Evolutionary conservation across 2,329 filamentous ascomycete genomes (phyloP).

Genomic region (Colletotrichum agaves): DNA sequence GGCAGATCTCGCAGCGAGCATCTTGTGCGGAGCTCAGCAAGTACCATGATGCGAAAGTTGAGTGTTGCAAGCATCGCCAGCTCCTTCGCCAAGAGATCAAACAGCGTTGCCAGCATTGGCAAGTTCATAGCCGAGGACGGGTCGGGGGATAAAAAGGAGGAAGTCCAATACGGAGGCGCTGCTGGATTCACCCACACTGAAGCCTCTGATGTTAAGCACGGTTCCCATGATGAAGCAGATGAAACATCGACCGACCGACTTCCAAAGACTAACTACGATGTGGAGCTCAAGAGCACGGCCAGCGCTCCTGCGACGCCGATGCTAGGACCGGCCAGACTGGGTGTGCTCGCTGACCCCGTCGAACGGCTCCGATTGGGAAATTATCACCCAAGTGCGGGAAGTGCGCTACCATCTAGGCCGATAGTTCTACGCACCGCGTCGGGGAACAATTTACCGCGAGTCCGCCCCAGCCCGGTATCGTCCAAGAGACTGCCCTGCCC

Average conservation of each 20-base stretch:
- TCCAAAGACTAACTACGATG: constrained; percentile 43
- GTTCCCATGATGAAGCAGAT: constrained; percentile 19
- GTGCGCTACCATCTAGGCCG: constrained; percentile 10
- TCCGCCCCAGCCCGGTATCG: constrained; percentile 33
- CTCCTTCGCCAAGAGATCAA: constrained; percentile 78
- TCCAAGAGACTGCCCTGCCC: constrained; percentile 40
- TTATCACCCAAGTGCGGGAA: background rate
- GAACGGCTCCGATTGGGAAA: constrained; percentile 4
- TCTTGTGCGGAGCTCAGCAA: constrained; percentile 80
- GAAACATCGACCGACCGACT: constrained; percentile 38
- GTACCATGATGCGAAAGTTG: constrained; percentile 87
- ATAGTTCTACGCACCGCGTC: constrained; percentile 39
- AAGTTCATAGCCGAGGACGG: constrained; percentile 46
- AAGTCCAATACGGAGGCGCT: constrained; percentile 2
- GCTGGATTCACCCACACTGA: constrained; percentile 21
- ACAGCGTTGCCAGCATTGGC: constrained; percentile 59
- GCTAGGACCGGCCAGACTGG: constrained; percentile 5
- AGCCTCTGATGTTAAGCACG: constrained; percentile 18
- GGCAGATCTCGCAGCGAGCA: constrained; percentile 73
- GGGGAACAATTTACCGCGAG: constrained; percentile 40
- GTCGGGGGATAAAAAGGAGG: constrained; percentile 31
- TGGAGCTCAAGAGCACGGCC: constrained; percentile 38
- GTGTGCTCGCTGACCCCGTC: constrained; percentile 23
- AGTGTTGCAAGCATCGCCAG: constrained; percentile 83
- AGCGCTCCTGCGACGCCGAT: constrained; percentile 32